Conservation (phyloP, 257 asterid species). For the Leptodermis oblonga region DNA sequence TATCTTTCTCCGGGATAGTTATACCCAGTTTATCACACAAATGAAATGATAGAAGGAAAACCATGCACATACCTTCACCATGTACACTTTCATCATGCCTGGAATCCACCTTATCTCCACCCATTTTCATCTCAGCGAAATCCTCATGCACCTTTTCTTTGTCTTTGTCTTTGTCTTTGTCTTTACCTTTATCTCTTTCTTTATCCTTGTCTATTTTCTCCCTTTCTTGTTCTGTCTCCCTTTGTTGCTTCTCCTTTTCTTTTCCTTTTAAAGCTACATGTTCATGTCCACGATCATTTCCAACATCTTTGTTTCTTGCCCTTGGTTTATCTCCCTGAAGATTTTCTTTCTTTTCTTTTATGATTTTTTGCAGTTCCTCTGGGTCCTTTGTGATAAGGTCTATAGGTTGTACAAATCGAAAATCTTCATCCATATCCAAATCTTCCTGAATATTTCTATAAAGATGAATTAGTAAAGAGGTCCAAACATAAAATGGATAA, state of each 20-base stretch:
- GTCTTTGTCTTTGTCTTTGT: constrained; percentile 53
- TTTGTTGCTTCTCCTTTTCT: constrained; percentile 54
- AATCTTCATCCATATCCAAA: constrained; percentile 72
- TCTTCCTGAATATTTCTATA: constrained; percentile 61
- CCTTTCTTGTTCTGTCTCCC: constrained; percentile 58
- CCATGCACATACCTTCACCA: constrained; percentile 49
- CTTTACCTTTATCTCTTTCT: constrained; percentile 53
- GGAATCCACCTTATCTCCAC: constrained; percentile 41
- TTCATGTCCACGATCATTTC: constrained; percentile 53
- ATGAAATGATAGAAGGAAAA: constrained; percentile 8
- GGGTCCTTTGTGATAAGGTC: constrained; percentile 90
- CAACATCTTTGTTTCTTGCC: constrained; percentile 69
- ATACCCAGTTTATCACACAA: neutral
- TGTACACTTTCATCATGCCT: constrained; percentile 56
- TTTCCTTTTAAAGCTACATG: constrained; percentile 39
- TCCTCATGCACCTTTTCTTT: constrained; percentile 69
- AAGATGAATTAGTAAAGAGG: constrained; percentile 26
- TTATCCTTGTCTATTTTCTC: constrained; percentile 46
- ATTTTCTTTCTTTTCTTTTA: constrained; percentile 73
- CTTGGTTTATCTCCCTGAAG: constrained; percentile 48
- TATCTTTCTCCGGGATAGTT: neutral
- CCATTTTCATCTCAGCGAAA: constrained; percentile 35
- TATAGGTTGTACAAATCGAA: constrained; percentile 77
- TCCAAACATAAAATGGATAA: constrained; percentile 20
- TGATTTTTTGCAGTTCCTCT: constrained; percentile 63